Conservation (phyloP, 2,329 filamentous ascomycete species). For the Aspergillus phoenicis region DNA sequence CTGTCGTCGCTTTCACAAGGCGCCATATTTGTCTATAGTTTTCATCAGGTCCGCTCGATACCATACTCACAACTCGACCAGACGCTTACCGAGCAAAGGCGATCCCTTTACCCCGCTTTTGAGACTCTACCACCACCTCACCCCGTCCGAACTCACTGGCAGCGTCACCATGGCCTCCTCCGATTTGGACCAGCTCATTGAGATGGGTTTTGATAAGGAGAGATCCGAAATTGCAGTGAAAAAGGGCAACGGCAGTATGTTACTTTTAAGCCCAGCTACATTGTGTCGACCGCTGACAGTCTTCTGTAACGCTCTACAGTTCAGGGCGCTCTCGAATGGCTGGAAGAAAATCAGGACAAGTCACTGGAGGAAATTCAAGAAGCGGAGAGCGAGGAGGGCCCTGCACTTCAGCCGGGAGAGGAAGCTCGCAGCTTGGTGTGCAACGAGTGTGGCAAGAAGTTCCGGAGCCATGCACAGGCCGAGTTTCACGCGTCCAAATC, state of each 20-base stretch:
- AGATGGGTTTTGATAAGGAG: slow-evolving; percentile 79
- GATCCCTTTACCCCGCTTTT: slow-evolving; percentile 3
- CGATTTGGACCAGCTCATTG: slow-evolving; percentile 63
- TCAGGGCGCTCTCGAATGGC: slow-evolving; percentile 88
- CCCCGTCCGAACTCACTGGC: not conserved
- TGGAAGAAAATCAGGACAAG: slow-evolving; percentile 88
- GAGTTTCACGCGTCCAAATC: slow-evolving; percentile 91
- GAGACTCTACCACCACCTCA: not conserved
- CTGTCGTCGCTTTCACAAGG: not conserved
- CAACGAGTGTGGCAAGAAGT: slow-evolving; percentile 92
- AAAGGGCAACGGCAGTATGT: slow-evolving; percentile 75
- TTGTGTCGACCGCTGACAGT: slow-evolving; percentile 18
- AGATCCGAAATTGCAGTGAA: slow-evolving; percentile 82
- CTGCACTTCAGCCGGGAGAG: slow-evolving; percentile 69
- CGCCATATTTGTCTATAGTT: no score
- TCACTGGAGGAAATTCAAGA: slow-evolving; percentile 77
- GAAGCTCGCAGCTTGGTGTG: slow-evolving; percentile 81
- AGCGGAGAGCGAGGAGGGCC: slow-evolving; percentile 58
- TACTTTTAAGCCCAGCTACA: not conserved
- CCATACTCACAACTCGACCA: not conserved
- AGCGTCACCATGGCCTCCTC: slow-evolving; percentile 43
- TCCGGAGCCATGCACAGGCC: slow-evolving; percentile 77
- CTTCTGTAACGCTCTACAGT: slow-evolving; percentile 55
- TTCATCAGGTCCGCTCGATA: not conserved
- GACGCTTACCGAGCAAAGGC: not conserved